A percentile compares a stretch with the other conserved stretches of the same genome.
These are phyloP conservation scores for Thelonectria rubi DNA, from an alignment of 2,329 filamentous ascomycete genomes.

Conservation along the genomic window DNA sequence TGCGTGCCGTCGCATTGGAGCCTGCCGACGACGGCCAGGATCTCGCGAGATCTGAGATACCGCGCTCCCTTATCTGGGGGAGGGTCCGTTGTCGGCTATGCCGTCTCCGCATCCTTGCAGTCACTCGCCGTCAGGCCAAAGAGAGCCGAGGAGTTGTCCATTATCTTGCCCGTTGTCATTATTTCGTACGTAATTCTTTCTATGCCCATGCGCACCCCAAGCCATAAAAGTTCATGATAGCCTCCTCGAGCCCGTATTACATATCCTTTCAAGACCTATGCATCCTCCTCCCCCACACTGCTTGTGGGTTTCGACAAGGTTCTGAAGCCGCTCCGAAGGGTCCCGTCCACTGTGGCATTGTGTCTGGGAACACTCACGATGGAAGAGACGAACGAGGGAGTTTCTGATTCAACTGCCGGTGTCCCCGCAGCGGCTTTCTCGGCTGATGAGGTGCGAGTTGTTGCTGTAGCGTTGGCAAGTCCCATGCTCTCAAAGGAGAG, in stretches of 20 bases:
- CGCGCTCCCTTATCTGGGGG: conserved; percentile 13
- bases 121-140: conserved; percentile 1
- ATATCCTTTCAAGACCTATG: conserved; percentile 12
- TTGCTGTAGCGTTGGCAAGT: conserved; percentile 2
- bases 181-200: conserved; percentile 23
- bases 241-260: conserved; percentile 8
- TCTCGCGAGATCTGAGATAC: not conserved
- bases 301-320: conserved; percentile 37
- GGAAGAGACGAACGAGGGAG: conserved; percentile 2
- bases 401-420: conserved; percentile 14
- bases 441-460: conserved; percentile 6
- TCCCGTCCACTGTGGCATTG: conserved; percentile 19
- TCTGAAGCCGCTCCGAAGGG: conserved; percentile 36
- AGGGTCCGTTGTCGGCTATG: conserved; percentile 18
- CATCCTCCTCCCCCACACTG: conserved; percentile 29
- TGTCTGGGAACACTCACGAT: conserved; percentile 1
- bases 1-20: conserved; percentile 11
- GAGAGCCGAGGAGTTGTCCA: conserved; percentile 2
- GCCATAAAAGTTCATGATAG: conserved; percentile 14
- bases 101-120: conserved; percentile 16
- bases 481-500: not conserved
- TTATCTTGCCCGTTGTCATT: conserved; percentile 15
- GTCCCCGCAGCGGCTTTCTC: conserved; percentile 15
- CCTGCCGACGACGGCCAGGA: conserved; percentile 9
- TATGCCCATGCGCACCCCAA: conserved; percentile 13